Evolutionary conservation across 805 yeast genomes (phyloP).

Genomic region (Grigorovia humatica): DNA sequence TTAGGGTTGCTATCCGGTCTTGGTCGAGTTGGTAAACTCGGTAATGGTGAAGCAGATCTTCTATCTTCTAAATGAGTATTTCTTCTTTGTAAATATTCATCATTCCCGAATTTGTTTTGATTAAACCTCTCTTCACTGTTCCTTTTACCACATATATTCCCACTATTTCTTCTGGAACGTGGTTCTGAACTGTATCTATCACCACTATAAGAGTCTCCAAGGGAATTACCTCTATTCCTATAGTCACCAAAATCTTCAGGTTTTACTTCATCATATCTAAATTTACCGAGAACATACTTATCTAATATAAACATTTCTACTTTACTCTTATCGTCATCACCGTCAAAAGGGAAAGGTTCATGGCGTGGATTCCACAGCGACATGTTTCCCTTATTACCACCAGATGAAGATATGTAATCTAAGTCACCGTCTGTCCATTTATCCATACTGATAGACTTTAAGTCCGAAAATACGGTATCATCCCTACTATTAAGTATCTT

Average conservation of each 20-base stretch:
- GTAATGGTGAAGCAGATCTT: slow-evolving; percentile 7
- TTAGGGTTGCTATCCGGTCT: slow-evolving; percentile 24
- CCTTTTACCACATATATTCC: slow-evolving; percentile 33
- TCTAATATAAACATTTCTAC: slow-evolving; percentile 53
- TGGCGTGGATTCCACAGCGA: slow-evolving; percentile 58
- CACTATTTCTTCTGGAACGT: neutral
- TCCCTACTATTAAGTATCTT: slow-evolving; percentile 39
- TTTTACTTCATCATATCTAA: slow-evolving; percentile 25
- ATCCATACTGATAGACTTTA: slow-evolving; percentile 66
- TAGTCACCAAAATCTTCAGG: slow-evolving; percentile 21
- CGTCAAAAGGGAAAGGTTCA: slow-evolving; percentile 65
- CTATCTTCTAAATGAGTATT: slow-evolving; percentile 36
- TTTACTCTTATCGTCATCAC: slow-evolving; percentile 49
- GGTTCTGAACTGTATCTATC: slow-evolving; percentile 2
- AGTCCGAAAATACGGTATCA: slow-evolving; percentile 42
- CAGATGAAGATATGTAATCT: slow-evolving; percentile 29
- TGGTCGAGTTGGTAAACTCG: slow-evolving; percentile 34
- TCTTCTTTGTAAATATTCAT: slow-evolving; percentile 32
- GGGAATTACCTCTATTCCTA: slow-evolving; percentile 1
- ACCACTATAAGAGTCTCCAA: slow-evolving; percentile 4
- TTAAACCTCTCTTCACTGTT: slow-evolving; percentile 6
- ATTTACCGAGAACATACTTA: slow-evolving; percentile 59
- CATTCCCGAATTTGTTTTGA: neutral
- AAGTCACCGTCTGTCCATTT: slow-evolving; percentile 54
- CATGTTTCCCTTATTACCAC: slow-evolving; percentile 55